A percentile compares a stretch with the other conserved stretches of the same genome.
phyloP scores from a whole-genome alignment of 129 eudicot genomes.

The Dittrichia graveolens region DNA sequence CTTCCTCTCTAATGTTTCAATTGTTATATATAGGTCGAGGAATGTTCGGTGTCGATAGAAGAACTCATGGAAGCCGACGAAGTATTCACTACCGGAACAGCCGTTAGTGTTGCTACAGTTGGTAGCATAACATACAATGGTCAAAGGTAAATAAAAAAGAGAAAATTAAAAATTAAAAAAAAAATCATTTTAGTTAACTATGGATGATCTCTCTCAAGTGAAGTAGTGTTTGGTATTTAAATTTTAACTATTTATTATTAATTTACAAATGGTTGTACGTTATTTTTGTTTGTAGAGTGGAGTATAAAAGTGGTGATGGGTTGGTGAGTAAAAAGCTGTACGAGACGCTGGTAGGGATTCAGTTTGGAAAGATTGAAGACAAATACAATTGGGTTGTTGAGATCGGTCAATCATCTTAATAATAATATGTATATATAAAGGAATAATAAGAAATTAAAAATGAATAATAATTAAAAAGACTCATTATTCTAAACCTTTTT shows the following conservation, averaged over 20 bases:
- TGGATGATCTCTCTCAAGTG: no score
- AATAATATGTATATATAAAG: background rate
- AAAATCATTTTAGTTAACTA: no score
- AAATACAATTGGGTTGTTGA: conserved; percentile 71
- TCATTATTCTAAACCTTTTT: no score
- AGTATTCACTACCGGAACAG: conserved; percentile 90
- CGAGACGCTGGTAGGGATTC: conserved; percentile 59
- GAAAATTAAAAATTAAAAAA: no score
- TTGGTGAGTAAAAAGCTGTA: conserved; percentile 43
- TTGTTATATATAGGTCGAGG: conserved; percentile 69
- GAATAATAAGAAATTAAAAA: background rate
- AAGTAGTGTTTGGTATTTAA: no score
- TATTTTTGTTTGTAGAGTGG: conserved; percentile 42
- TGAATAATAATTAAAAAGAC: no score
- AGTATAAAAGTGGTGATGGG: conserved; percentile 43
- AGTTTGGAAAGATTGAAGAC: conserved; percentile 60
- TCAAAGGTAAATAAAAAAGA: conserved; percentile 51
- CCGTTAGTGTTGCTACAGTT: conserved; percentile 77
- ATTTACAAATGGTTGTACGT: background rate
- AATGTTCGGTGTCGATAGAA: conserved; percentile 52
- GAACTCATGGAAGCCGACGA: conserved; percentile 77
- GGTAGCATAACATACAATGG: conserved; percentile 71
- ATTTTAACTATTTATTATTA: background rate
- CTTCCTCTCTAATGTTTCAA: background rate
- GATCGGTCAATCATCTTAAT: conserved; percentile 36